phyloP scores from a whole-genome alignment of 768 basidiomycete genomes.

The Paxillus rubicundulus region DNA sequence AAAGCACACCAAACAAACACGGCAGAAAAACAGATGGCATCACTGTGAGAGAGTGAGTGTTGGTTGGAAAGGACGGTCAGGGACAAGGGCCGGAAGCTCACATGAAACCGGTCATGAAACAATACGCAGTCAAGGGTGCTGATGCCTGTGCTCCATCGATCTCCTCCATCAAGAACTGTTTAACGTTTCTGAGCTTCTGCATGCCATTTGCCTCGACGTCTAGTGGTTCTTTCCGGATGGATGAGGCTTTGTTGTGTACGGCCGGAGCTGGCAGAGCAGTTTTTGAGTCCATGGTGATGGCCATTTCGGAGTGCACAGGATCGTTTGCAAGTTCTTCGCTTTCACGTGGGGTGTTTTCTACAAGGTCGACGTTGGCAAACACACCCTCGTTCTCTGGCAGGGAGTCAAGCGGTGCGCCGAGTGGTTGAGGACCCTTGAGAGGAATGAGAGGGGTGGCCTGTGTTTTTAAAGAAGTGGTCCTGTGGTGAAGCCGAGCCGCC shows the following conservation, averaged over 20 bases:
- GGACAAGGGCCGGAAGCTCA: conserved; percentile 30
- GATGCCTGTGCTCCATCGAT: conserved; percentile 35
- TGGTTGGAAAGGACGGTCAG: neutral
- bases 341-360: neutral
- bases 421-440: neutral
- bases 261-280: neutral
- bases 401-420: conserved; percentile 7
- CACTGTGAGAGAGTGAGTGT: conserved; percentile 36
- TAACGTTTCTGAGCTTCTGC: conserved; percentile 8
- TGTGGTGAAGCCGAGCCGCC: conserved; percentile 10
- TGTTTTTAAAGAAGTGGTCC: conserved; percentile 10
- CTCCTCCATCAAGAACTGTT: conserved; percentile 19
- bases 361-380: neutral
- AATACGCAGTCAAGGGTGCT: conserved; percentile 58
- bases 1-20: conserved; percentile 85
- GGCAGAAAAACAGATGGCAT: conserved; percentile 72
- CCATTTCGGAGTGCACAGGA: neutral
- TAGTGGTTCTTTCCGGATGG: neutral
- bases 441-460: conserved; percentile 17
- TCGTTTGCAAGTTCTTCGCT: neutral
- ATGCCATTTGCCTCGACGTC: conserved; percentile 18
- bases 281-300: neutral
- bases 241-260: neutral
- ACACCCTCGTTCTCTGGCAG: conserved; percentile 10
- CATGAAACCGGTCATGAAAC: conserved; percentile 82